These are phyloP conservation scores for Amanita exitialis DNA, from an alignment of 768 basidiomycete species.

Conservation along the genomic window DNA sequence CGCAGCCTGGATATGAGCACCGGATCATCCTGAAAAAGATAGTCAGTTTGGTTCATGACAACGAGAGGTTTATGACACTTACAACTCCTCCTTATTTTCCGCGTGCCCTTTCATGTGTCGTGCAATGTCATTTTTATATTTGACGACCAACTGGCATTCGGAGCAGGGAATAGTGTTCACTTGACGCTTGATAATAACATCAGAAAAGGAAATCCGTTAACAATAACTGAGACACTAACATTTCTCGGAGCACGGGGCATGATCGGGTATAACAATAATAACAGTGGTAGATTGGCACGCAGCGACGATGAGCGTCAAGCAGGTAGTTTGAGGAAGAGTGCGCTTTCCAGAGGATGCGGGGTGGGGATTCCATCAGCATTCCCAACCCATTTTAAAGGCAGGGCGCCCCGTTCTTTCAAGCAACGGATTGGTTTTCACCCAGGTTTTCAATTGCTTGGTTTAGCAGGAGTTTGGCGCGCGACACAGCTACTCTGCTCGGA, in stretches of 20 bases:
- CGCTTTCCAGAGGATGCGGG: background rate
- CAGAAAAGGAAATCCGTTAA: background rate
- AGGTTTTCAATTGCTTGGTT: background rate
- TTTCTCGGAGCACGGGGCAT: background rate
- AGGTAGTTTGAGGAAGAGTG: background rate
- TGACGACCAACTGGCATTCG: background rate
- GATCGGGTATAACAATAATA: background rate
- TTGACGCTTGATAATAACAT: background rate
- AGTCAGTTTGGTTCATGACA: background rate
- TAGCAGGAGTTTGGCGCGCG: background rate
- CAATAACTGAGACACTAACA: background rate
- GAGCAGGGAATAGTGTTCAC: background rate
- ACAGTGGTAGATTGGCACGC: background rate
- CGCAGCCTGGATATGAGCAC: background rate
- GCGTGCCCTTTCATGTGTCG: background rate
- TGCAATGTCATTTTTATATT: background rate
- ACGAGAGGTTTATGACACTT: background rate
- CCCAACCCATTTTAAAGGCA: background rate
- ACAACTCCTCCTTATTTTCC: background rate
- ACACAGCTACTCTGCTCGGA: background rate
- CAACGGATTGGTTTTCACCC: slow-evolving; percentile 1
- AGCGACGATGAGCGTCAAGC: background rate
- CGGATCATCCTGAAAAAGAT: background rate
- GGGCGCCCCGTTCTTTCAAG: background rate
- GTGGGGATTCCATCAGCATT: background rate